Base-by-base conservation (phyloP, 2,329 filamentous ascomycete genomes). In the Fragosphaeria purpurea region DNA sequence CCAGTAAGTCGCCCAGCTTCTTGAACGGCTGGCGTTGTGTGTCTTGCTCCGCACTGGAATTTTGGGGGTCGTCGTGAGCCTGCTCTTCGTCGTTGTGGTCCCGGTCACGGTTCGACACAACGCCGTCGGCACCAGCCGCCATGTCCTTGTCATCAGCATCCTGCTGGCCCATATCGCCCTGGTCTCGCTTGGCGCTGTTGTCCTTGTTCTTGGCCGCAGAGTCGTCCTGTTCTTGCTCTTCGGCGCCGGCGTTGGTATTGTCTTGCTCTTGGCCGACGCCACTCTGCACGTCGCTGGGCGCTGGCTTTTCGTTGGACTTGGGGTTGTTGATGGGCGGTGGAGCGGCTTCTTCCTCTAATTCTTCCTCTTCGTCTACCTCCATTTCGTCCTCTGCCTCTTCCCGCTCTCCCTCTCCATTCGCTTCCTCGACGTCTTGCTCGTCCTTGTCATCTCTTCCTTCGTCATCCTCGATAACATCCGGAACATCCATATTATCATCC, bases 1-100 rank as follows among this genome's bases (percentile, higher is more conserved):
- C 90, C 35, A 98, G 74, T 6, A 88, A 85, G 69, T 98, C 89
- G 30, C 93, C 93, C 34, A 98, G 79, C 62, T 95, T 94, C 70
- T 93, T 93, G 75, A 96, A 95, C 1, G 89, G 86, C 58, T 93
- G 81, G 44, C 73, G 70, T 40, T 67, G 68, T 10, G 41, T 22
- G 41, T 53, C 30, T 22, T 13, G 37, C 11, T 50, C 32, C 49
- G 70, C 66, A 9, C 67, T 64, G 33, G 66, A 63, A 7, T 67
- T 67, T 48, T 75, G 69, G 42, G 46, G 38, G 12, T 70, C 39
- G 3, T 48, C 37, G 11, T 51, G 34, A 11, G n/a, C 64, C 9
- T 67, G 62, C 35, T 71, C 68, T 4, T 69, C 65, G 38, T 69
- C 64, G n/a, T 75, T 70, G n/a, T 69, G 64, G 6, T 46, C 46